A percentile compares a stretch with the other conserved stretches of the same genome.
Evolutionary conservation across 345 rosid species (phyloP).

Genomic region (Ceriops decandra): DNA sequence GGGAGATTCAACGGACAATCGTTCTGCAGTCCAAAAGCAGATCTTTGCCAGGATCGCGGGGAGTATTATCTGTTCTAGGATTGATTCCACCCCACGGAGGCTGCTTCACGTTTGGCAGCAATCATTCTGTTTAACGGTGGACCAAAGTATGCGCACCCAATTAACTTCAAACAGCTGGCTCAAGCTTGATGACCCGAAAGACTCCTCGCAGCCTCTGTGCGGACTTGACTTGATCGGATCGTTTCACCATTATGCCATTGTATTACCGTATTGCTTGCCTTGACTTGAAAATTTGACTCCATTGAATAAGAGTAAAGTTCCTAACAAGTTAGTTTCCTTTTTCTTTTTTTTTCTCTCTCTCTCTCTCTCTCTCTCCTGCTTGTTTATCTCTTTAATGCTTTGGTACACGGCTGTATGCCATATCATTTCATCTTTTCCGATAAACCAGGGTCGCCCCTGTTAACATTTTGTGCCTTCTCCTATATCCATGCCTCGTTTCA

Average conservation of each 20-base stretch:
- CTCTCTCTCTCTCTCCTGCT: no score
- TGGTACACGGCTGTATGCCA: no score
- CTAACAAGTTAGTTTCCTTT: no score
- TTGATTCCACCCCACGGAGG: conserved; percentile 40
- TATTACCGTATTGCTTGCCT: no score
- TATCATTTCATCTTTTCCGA: no score
- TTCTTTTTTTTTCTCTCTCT: no score
- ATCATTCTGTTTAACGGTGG: conserved; percentile 37
- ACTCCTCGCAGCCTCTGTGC: neutral
- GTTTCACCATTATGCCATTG: neutral
- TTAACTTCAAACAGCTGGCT: conserved; percentile 46
- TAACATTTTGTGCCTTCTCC: no score
- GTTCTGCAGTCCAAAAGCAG: conserved; percentile 25
- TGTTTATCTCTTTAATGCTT: no score
- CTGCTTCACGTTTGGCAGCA: conserved; percentile 50
- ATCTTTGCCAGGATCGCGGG: conserved; percentile 31
- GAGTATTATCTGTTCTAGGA: conserved; percentile 51
- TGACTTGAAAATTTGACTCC: no score
- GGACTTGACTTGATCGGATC: neutral
- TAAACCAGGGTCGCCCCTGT: no score
- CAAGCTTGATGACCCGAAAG: conserved; percentile 20
- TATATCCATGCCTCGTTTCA: no score
- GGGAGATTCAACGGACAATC: conserved; percentile 29
- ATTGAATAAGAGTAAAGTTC: no score
- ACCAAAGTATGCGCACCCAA: conserved; percentile 37